Conservation (phyloP, 2,329 filamentous ascomycete species). For the Epichloe sibirici region DNA sequence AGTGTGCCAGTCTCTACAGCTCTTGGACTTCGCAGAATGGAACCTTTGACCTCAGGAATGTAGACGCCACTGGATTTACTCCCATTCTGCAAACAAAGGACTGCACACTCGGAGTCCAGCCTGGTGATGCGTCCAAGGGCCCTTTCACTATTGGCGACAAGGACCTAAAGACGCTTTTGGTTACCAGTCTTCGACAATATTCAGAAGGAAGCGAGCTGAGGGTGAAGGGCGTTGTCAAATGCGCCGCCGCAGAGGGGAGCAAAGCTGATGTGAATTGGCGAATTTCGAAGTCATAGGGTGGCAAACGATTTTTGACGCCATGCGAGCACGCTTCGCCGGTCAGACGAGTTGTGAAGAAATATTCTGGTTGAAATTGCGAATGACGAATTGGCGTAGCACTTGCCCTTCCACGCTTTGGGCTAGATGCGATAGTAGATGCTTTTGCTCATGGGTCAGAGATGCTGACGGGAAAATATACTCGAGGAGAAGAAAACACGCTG, state of each 20-base stretch:
- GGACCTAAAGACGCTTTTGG: slow-evolving; percentile 13
- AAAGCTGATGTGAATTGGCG: slow-evolving; percentile 12
- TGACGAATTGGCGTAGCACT: background rate
- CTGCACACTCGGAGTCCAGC: slow-evolving; percentile 16
- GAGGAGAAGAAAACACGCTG: too few relatives aligned
- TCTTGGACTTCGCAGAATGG: slow-evolving; percentile 18
- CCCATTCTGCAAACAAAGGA: slow-evolving; percentile 15
- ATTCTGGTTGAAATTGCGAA: too few relatives aligned
- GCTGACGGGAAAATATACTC: too few relatives aligned
- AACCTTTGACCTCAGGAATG: slow-evolving; percentile 16
- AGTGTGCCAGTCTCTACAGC: slow-evolving; percentile 20
- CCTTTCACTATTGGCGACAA: slow-evolving; percentile 13
- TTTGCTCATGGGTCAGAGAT: too few relatives aligned
- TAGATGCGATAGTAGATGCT: too few relatives aligned
- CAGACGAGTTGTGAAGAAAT: background rate
- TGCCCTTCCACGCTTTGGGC: too few relatives aligned
- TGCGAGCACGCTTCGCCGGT: background rate
- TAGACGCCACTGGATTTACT: slow-evolving; percentile 9
- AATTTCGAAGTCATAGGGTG: slow-evolving; percentile 11
- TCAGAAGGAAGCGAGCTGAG: slow-evolving; percentile 11
- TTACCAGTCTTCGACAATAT: slow-evolving; percentile 9
- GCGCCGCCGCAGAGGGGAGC: slow-evolving; percentile 8
- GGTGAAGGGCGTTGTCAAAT: slow-evolving; percentile 12
- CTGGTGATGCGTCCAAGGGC: slow-evolving; percentile 8
- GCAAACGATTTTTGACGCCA: slow-evolving; percentile 1